A percentile compares a stretch with the other conserved stretches of the same genome.
Evolutionary conservation across 2,329 filamentous ascomycete genomes (phyloP).

Genomic region (Sclerotinia minor): DNA sequence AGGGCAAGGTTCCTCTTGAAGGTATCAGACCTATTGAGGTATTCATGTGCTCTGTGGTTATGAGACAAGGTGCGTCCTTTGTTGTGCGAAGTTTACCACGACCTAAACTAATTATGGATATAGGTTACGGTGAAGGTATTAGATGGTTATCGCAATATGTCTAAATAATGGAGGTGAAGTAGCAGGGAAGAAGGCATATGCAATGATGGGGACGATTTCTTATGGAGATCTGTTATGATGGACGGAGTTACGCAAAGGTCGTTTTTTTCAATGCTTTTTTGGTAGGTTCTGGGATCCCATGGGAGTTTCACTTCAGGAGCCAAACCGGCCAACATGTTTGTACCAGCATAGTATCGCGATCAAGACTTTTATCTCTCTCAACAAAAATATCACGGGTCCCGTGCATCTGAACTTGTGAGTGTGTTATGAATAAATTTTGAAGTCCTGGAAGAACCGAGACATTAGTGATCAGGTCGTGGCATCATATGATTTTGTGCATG

Average conservation of each 20-base stretch:
- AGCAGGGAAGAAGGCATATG: conserved; percentile 11
- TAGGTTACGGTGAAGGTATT: conserved; percentile 84
- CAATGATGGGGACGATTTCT: conserved; percentile 26
- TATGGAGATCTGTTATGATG: conserved; percentile 38
- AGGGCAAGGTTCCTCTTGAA: conserved; percentile 90
- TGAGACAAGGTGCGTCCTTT: conserved; percentile 74
- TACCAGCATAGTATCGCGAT: conserved; percentile 40
- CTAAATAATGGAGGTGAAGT: conserved; percentile 48
- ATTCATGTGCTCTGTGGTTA: conserved; percentile 99
- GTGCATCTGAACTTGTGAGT: not conserved
- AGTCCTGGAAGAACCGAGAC: not conserved
- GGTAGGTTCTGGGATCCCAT: conserved; percentile 30
- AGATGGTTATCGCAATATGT: conserved; percentile 93
- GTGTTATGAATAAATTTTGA: not conserved
- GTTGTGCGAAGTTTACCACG: conserved; percentile 25
- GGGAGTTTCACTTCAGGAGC: conserved; percentile 32
- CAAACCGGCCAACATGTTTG: conserved; percentile 37
- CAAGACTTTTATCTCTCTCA: conserved; percentile 33
- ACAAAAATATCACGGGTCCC: not conserved
- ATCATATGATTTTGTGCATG: not conserved
- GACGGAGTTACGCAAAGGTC: conserved; percentile 41
- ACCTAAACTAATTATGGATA: conserved; percentile 17
- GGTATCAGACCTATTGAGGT: conserved; percentile 94
- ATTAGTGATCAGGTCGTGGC: not conserved
- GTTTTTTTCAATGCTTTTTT: conserved; percentile 37